These are phyloP conservation scores for Stereocaulon alpinum DNA, from an alignment of 495 filamentous ascomycete species.

Conservation along the genomic window DNA sequence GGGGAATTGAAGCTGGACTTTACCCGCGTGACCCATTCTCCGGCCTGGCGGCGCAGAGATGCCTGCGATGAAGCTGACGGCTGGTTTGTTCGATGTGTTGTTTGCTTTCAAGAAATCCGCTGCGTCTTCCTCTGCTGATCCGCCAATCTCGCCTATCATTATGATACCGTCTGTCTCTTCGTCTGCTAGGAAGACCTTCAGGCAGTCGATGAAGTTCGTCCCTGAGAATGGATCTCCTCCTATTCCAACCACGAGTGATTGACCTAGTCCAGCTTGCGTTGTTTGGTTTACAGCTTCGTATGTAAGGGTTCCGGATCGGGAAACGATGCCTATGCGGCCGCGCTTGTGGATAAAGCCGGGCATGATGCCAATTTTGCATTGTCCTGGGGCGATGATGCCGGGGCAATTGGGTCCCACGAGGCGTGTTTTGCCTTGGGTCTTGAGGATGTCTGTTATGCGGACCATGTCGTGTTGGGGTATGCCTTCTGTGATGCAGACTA, in stretches of 20 bases:
- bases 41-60: conserved; percentile 93
- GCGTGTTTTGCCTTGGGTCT: conserved; percentile 93
- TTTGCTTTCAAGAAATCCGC: conserved; percentile 88
- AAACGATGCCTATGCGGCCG: conserved; percentile 96
- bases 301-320: conserved; percentile 92
- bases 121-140: conserved; percentile 93
- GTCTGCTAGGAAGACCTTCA: conserved; percentile 92
- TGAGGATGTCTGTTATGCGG: conserved; percentile 94
- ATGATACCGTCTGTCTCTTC: conserved; percentile 97
- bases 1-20: conserved; percentile 9
- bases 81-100: conserved; percentile 89
- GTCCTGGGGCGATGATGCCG: conserved; percentile 91
- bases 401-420: conserved; percentile 97
- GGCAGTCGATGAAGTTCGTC: conserved; percentile 99
- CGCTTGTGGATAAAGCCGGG: conserved; percentile 99
- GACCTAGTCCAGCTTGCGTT: conserved; percentile 88
- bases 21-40: conserved; percentile 94
- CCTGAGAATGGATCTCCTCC: conserved; percentile 98
- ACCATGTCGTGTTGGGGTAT: conserved; percentile 99
- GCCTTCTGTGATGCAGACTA: conserved; percentile 97
- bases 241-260: conserved; percentile 96
- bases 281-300: conserved; percentile 99
- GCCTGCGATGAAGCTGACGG: conserved; percentile 96
- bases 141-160: conserved; percentile 99
- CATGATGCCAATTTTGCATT: conserved; percentile 99